Conservation (phyloP, 2,329 filamentous ascomycete genomes). For the Lasiodiplodia theobromae region DNA sequence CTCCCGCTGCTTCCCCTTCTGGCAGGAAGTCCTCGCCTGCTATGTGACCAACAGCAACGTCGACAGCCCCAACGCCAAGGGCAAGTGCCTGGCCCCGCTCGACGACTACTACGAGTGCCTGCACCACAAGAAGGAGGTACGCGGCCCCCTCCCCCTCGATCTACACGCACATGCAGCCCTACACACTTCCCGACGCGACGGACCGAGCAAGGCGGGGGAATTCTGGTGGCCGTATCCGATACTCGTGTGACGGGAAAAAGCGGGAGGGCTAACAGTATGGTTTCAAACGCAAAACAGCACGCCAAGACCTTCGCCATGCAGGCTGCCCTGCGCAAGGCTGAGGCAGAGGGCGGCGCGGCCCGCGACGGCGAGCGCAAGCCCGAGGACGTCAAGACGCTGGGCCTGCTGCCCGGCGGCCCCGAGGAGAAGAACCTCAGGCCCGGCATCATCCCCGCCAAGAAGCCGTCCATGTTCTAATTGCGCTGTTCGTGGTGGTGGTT, state of each 20-base stretch:
- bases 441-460: constrained; percentile 21
- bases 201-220: background rate
- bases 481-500: no score
- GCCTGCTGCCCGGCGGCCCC: constrained; percentile 77
- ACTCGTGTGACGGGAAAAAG: background rate
- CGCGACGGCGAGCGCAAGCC: constrained; percentile 82
- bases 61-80: constrained; percentile 89
- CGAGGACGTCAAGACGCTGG: constrained; percentile 86
- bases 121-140: constrained; percentile 98
- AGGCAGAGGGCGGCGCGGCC: constrained; percentile 67
- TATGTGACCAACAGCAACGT: constrained; percentile 89
- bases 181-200: background rate
- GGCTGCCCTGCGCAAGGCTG: constrained; percentile 79
- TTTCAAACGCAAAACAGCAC: constrained; percentile 61
- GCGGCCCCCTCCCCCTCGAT: constrained; percentile 38
- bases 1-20: constrained; percentile 96
- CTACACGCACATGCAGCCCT: background rate
- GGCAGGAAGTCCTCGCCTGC: constrained; percentile 98
- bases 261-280: background rate
- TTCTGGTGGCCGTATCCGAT: background rate
- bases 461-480: constrained; percentile 14
- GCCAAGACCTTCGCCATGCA: constrained; percentile 81
- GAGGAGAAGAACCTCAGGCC: constrained; percentile 68
- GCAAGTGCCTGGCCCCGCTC: constrained; percentile 82
- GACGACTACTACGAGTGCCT: constrained; percentile 99